Evolutionary conservation across 2,329 filamentous ascomycete genomes (phyloP), one percentile per base, ranked within the genome.

Genomic region (Penicillium hesseltinei): DNA sequence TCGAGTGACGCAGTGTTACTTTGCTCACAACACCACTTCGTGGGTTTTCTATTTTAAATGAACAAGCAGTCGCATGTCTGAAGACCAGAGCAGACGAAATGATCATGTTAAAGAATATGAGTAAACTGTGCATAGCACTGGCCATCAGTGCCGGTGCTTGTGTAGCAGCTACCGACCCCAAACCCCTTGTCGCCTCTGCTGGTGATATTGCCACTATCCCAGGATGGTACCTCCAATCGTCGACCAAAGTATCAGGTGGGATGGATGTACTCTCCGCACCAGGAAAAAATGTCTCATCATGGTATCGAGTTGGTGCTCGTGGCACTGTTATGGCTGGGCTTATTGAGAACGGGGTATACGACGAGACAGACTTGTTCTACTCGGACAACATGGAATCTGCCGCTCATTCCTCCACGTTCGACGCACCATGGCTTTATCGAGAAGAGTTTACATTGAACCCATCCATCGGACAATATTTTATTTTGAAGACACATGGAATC

Each of bases 321-420:
- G 82, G 78, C 57, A 86, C 84, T 0, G 71, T 86, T 2, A 82
- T 87, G 79, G 81, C 78, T 1, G 82, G 83, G 29, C 72, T 87
- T 3, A 66, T 87, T n/a, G 72, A 80, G 9, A 79, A 77, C 6
- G 77, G 77, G 2, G 72, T 82, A 13, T 84, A 83, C 70, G 75
- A 78, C 23, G 84, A 86, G 45, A 70, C 71, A 0, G 69, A 81
- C 0, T 66, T 87, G 0, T 87, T 86, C 70, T 85, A 79, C 67
- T 86, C 82, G 0, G 72, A 81, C 25, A 80, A 81, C 57, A 71
- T 84, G 38, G 62, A 75, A 10, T 63, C 69, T 15, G 64, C 62
- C 17, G 66, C 85, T 36, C 76, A 84, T 50, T 63, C 72, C 2
- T 77, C 77, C 17, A 45, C 5, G 43, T 87, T 86, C 56, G 67